Base-by-base conservation (phyloP, 768 basidiomycete genomes). In the Panus rudis region DNA sequence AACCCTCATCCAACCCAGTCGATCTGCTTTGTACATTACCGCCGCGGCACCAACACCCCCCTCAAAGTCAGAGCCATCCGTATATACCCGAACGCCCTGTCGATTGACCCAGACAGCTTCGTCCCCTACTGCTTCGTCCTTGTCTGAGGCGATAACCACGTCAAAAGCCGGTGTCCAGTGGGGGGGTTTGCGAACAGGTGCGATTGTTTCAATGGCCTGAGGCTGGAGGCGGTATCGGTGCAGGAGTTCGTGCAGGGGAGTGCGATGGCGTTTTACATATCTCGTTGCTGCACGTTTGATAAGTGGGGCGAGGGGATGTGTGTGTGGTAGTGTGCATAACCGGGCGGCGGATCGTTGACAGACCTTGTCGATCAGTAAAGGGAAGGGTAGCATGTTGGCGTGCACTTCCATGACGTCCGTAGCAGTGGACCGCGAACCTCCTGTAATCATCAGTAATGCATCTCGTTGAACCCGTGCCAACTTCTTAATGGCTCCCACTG, bases 31-130 rank as follows among this genome's bases (percentile, higher is more conserved):
- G 27, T 46, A 39, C 6, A 61, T 39, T 2, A 63, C 58, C 21
- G 61, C 63, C 13, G 57, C 52, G 6, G 55, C 63, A 2, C 63
- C 63, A 4, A 64, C 52, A 12, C 48, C 45, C 2, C 57, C 55
- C 6, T 58, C 45, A 11, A 52, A 31, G 1, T 49, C 57, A 6
- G 57, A 65, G 4, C 63, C 60, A 30, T 63, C 63, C 3, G 61
- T 52, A 43, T 60, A 64, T 0, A 63, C 42, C 11, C 41, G 26
- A 1, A 48, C 31, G 0, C 45, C 48, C 4, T 34, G 28, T 0
- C 24, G 12, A 16, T n/a, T 20, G 19, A 10, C 27, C 37, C 46
- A 50, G 1, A 4, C 6, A 4, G 6, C 7, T 7, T 47, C 49
- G 0, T 49, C 40, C 28, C 19, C 39, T 11, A 17, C 8, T 2